Percentiles rank a stretch among this genome's conserved stretches.
Conservation (phyloP, 208 protist genomes). For the Leishmania lainsoni region DNA sequence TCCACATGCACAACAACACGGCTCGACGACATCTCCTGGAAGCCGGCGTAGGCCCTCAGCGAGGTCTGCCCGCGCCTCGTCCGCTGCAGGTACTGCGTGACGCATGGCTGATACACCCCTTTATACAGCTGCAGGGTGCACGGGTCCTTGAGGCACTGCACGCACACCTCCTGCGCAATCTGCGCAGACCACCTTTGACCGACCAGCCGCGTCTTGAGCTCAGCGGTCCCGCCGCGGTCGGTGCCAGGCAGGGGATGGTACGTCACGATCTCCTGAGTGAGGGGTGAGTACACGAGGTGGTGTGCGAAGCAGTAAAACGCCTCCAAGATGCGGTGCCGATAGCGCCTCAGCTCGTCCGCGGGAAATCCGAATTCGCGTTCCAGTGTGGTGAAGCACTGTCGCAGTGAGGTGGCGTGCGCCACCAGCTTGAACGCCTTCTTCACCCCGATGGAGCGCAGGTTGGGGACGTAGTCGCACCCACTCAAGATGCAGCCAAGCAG, state of each 20-base stretch:
- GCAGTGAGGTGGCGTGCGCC: slow-evolving; percentile 42
- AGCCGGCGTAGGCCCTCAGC: slow-evolving; percentile 64
- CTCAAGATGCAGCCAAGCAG: slow-evolving; percentile 95
- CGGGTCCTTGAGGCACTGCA: slow-evolving; percentile 65
- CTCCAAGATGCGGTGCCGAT: slow-evolving; percentile 50
- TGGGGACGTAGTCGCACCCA: slow-evolving; percentile 98
- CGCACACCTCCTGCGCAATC: slow-evolving; percentile 61
- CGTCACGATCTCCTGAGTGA: slow-evolving; percentile 39
- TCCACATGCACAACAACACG: slow-evolving; percentile 50
- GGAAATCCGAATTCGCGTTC: slow-evolving; percentile 61
- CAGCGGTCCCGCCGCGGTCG: background rate
- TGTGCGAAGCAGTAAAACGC: slow-evolving; percentile 90
- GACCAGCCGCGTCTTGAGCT: slow-evolving; percentile 54
- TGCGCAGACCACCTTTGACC: slow-evolving; percentile 46
- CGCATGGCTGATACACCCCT: slow-evolving; percentile 46
- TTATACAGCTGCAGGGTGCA: slow-evolving; percentile 56
- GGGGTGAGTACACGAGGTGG: slow-evolving; percentile 88
- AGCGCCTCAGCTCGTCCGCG: slow-evolving; percentile 60
- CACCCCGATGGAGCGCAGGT: slow-evolving; percentile 91
- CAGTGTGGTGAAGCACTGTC: slow-evolving; percentile 49
- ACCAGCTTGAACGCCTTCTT: slow-evolving; percentile 93
- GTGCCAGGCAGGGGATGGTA: slow-evolving; percentile 52
- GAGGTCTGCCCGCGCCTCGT: slow-evolving; percentile 53
- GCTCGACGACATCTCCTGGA: slow-evolving; percentile 47
- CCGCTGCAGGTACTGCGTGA: slow-evolving; percentile 55